Percentiles rank a stretch among this genome's conserved stretches.
phyloP scores from a whole-genome alignment of 352 stramenopile genomes.

The Globisporangium cylindrosporum region DNA sequence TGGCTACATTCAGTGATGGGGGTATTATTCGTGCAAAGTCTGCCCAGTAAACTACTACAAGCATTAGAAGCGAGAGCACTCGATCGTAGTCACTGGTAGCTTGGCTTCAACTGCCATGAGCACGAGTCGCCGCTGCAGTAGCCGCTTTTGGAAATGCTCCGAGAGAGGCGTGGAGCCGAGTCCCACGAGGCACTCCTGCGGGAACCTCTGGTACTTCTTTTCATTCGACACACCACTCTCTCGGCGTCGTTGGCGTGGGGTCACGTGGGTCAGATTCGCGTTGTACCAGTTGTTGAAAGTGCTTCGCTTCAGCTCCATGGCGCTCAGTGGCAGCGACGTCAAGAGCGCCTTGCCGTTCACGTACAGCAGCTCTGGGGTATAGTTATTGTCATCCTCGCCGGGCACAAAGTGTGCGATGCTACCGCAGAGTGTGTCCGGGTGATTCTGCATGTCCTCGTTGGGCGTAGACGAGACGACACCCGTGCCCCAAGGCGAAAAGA shows the following conservation, averaged over 20 bases:
- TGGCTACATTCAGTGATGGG: too few relatives aligned
- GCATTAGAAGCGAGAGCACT: neutral
- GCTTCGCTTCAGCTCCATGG: slow-evolving; percentile 20
- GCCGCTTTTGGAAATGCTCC: slow-evolving; percentile 22
- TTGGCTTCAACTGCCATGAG: slow-evolving; percentile 22
- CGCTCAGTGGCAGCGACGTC: slow-evolving; percentile 26
- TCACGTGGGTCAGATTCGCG: slow-evolving; percentile 47
- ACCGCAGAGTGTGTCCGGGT: slow-evolving; percentile 51
- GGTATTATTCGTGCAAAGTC: too few relatives aligned
- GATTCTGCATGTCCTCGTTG: slow-evolving; percentile 45
- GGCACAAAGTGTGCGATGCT: slow-evolving; percentile 58
- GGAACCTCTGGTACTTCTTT: slow-evolving; percentile 16
- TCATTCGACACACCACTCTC: neutral
- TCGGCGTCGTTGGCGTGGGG: slow-evolving; percentile 34
- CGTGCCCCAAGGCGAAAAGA: slow-evolving; percentile 56
- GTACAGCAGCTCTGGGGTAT: slow-evolving; percentile 5
- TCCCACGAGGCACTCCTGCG: slow-evolving; percentile 44
- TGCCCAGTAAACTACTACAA: neutral
- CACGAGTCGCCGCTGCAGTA: slow-evolving; percentile 41
- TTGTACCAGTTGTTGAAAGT: slow-evolving; percentile 43
- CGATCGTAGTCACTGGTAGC: neutral
- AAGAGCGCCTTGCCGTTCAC: slow-evolving; percentile 33
- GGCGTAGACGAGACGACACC: slow-evolving; percentile 39
- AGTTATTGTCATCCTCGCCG: slow-evolving; percentile 9
- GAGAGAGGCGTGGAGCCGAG: slow-evolving; percentile 42